Base-by-base conservation (phyloP, 164 flowering plant genomes). In the Hamamelis virginiana region DNA sequence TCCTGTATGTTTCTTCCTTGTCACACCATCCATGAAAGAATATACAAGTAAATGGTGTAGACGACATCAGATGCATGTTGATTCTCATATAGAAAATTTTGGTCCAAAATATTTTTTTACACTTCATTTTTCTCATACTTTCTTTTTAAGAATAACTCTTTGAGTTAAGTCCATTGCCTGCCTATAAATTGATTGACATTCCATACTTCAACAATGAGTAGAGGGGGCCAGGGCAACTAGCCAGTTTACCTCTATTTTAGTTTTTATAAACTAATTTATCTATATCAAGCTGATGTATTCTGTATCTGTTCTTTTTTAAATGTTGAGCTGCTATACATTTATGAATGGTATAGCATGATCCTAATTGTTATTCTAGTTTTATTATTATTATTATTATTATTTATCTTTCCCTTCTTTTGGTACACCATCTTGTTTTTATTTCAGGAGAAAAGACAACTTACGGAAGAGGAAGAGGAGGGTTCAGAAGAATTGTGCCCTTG, bases 401-500 rank as follows among this genome's bases (percentile, higher is more conserved):
- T 11, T 26, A 3, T 27, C 22, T 60, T 28, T 21, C 9, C 63
- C 45, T 33, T 18, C 18, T 28, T 60, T 60, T 18, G 63, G 5
- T 9, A 10, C 63, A 60, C 63, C 16, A 58, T 58, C 45, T 27
- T n/a, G 27, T 41, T 41, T 60, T 38, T 27, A 5, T 60, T 9
- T 41, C 45, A 60, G 63, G 45, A 41, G 12, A 9, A 26, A 58
- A 58, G 61, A 58, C 61, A 23, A 8, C 22, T 51, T 67, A 68
- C 71, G 62, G 62, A 84, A 69, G 77, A 69, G 55, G 71, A 84
- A 69, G 77, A 69, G 55, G 71, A 81, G 67, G 68, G 76, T n/a
- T 19, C 5, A 48, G 0, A 27, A 21, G 44, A 16, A 59, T 21
- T 38, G 11, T 22, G 5, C 8, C 47, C 9, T 11, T 75, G 65